These are phyloP conservation scores for Hymenoscyphus salicellus DNA, from an alignment of 2,329 filamentous ascomycete genomes.

Conservation along the genomic window DNA sequence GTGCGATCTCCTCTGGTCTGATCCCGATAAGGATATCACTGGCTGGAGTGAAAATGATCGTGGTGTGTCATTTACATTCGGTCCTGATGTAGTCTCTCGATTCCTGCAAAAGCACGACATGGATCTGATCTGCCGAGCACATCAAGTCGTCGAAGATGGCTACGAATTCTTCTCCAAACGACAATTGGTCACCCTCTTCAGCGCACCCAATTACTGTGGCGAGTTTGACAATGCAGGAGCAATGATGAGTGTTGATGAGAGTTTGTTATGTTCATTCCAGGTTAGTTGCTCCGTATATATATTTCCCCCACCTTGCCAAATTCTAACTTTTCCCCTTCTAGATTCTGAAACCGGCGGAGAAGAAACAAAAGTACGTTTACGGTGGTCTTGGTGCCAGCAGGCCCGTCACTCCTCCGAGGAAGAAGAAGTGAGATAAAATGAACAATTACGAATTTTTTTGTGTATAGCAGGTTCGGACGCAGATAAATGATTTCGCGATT, in stretches of 20 bases:
- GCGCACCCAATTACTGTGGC: constrained; percentile 97
- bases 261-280: constrained; percentile 98
- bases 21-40: constrained; percentile 98
- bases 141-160: constrained; percentile 97
- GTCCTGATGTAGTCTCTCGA: constrained; percentile 91
- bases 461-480: constrained; percentile 89
- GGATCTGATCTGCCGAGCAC: constrained; percentile 97
- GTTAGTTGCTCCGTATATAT: constrained; percentile 43
- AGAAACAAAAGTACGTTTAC: constrained; percentile 99
- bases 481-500: constrained; percentile 59
- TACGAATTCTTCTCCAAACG: constrained; percentile 99
- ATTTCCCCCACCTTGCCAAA: neutral
- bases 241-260: constrained; percentile 99
- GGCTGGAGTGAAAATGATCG: constrained; percentile 99
- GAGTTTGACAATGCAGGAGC: constrained; percentile 99
- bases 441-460: constrained; percentile 66
- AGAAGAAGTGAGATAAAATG: constrained; percentile 61
- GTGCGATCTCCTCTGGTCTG: constrained; percentile 97
- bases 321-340: constrained; percentile 40
- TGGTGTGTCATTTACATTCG: constrained; percentile 97
- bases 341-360: constrained; percentile 99
- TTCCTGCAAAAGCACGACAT: constrained; percentile 99
- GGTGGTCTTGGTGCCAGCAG: constrained; percentile 67
- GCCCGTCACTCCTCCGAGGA: constrained; percentile 68
- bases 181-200: constrained; percentile 95